These are phyloP conservation scores for Brassica balearica DNA, from an alignment of 441 rosid species.

Conservation along the genomic window DNA sequence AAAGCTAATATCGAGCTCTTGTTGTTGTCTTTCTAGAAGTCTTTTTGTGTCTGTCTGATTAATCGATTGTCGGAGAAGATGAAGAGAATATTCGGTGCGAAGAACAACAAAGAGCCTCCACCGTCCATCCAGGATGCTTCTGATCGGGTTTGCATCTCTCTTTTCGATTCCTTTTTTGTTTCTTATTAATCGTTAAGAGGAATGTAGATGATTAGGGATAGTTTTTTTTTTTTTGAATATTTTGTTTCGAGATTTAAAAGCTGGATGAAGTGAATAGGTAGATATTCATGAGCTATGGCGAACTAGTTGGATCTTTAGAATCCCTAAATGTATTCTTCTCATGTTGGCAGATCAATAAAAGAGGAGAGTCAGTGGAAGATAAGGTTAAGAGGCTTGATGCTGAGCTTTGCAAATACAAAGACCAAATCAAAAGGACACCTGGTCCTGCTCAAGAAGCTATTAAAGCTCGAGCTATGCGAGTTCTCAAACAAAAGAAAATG, in stretches of 20 bases:
- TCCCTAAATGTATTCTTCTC: background rate
- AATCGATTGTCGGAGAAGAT: conserved; percentile 43
- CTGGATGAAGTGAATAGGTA: background rate
- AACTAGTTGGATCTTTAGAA: background rate
- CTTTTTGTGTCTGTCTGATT: no score
- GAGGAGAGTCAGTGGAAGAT: conserved; percentile 94
- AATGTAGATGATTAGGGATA: background rate
- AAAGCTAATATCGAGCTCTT: no score
- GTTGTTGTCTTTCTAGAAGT: no score
- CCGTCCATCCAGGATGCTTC: conserved; percentile 84
- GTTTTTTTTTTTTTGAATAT: no score
- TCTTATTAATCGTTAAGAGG: background rate
- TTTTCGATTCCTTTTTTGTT: background rate
- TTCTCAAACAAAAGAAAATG: conserved; percentile 96
- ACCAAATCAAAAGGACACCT: conserved; percentile 2
- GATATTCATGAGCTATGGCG: background rate
- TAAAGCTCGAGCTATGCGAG: conserved; percentile 92
- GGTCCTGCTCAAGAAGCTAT: conserved; percentile 31
- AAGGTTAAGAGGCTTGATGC: conserved; percentile 85
- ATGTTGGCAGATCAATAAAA: conserved; percentile 67
- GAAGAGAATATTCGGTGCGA: conserved; percentile 84
- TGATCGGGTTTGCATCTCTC: conserved; percentile 61
- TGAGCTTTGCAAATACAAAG: conserved; percentile 70
- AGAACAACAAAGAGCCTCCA: conserved; percentile 92
- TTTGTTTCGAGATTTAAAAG: background rate